These are phyloP conservation scores for Solanum boliviense DNA, from an alignment of 257 asterid species.

Conservation along the genomic window DNA sequence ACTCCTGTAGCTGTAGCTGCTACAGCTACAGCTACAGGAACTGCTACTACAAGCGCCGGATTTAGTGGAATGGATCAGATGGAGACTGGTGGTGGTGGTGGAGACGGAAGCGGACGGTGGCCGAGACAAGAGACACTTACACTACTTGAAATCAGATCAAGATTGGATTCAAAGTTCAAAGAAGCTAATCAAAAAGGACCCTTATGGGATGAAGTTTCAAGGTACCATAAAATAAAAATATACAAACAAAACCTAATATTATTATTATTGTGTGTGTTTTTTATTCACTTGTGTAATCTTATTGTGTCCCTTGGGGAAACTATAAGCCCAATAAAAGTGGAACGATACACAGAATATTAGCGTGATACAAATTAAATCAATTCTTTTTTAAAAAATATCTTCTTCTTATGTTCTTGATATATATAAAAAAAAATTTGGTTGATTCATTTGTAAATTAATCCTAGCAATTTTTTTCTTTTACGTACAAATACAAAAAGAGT, in stretches of 20 bases:
- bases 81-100: conserved; percentile 18
- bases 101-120: conserved; percentile 78
- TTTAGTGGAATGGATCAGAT: conserved; percentile 38
- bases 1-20: neutral
- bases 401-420: too few relatives aligned
- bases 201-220: conserved; percentile 95
- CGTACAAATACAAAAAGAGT: too few relatives aligned
- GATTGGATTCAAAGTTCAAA: conserved; percentile 80
- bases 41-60: conserved; percentile 1
- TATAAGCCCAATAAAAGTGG: too few relatives aligned
- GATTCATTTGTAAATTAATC: too few relatives aligned
- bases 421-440: too few relatives aligned
- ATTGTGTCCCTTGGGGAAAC: too few relatives aligned
- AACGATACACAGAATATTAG: too few relatives aligned
- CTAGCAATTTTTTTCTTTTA: too few relatives aligned
- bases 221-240: conserved; percentile 27
- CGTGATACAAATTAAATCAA: too few relatives aligned
- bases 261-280: neutral
- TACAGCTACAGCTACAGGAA: neutral
- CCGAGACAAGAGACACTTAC: conserved; percentile 97
- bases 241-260: conserved; percentile 9
- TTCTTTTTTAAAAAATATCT: too few relatives aligned
- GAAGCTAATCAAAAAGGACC: conserved; percentile 99
- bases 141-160: conserved; percentile 94
- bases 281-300: neutral